Evolutionary conservation across 2,329 filamentous ascomycete species (phyloP).

Genomic region (Polychaeton citri): DNA sequence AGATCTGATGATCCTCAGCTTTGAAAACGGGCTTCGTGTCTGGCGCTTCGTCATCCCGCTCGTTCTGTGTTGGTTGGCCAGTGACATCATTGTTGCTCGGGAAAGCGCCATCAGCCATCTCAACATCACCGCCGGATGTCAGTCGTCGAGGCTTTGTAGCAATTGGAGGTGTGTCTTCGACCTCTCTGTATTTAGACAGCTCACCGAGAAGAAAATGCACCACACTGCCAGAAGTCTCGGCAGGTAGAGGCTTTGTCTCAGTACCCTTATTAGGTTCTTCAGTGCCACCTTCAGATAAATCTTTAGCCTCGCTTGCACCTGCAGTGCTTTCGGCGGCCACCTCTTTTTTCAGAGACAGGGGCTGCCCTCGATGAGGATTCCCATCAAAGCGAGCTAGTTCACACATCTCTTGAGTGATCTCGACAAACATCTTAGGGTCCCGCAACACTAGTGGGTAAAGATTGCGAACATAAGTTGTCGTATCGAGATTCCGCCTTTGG

Average conservation of each 20-base stretch:
- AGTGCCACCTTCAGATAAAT: slow-evolving; percentile 12
- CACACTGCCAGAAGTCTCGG: slow-evolving; percentile 89
- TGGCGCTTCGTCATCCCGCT: slow-evolving; percentile 40
- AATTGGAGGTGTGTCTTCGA: slow-evolving; percentile 61
- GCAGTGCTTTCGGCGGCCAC: slow-evolving; percentile 4
- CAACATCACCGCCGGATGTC: slow-evolving; percentile 30
- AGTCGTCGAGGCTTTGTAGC: neutral
- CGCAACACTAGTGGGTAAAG: slow-evolving; percentile 71
- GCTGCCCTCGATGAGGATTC: slow-evolving; percentile 37
- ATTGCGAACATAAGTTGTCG: slow-evolving; percentile 58
- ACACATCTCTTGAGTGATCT: slow-evolving; percentile 73
- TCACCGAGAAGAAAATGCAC: slow-evolving; percentile 91
- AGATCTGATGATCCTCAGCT: slow-evolving; percentile 84
- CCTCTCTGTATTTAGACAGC: slow-evolving; percentile 79
- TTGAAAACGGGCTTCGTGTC: slow-evolving; percentile 66
- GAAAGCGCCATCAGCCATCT: slow-evolving; percentile 31
- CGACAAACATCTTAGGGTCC: slow-evolving; percentile 72
- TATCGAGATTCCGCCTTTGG: slow-evolving; percentile 44
- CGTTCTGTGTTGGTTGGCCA: slow-evolving; percentile 11
- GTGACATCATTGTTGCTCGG: slow-evolving; percentile 3
- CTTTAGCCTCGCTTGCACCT: slow-evolving; percentile 11
- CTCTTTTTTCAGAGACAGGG: slow-evolving; percentile 37
- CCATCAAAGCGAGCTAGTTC: slow-evolving; percentile 54
- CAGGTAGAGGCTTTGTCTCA: slow-evolving; percentile 68
- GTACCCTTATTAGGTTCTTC: slow-evolving; percentile 52